Conservation (phyloP, 768 basidiomycete genomes). For the Gymnopilus dilepis region DNA sequence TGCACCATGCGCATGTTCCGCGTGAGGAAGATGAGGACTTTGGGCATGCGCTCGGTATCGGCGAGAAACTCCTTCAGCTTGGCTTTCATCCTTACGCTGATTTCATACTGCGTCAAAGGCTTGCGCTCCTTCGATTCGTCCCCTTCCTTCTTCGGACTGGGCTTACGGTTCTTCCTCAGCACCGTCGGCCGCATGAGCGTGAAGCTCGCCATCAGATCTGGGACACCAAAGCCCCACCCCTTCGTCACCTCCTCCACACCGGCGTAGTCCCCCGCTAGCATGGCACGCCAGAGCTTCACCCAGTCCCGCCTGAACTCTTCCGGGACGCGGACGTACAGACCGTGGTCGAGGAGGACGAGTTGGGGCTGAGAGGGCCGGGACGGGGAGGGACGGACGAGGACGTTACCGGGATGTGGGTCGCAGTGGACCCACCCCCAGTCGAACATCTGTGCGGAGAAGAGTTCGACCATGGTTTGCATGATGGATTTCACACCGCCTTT, state of each 20-base stretch:
- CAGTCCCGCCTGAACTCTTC: constrained; percentile 77
- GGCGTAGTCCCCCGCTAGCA: constrained; percentile 60
- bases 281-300: constrained; percentile 75
- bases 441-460: constrained; percentile 91
- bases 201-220: constrained; percentile 76
- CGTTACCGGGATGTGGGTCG: constrained; percentile 78
- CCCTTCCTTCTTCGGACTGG: constrained; percentile 33
- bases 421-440: constrained; percentile 92
- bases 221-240: constrained; percentile 72
- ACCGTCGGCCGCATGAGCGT: constrained; percentile 69
- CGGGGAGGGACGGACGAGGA: constrained; percentile 71
- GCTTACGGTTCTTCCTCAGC: constrained; percentile 41
- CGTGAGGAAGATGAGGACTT: constrained; percentile 75
- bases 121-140: constrained; percentile 32
- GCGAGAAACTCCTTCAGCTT: constrained; percentile 67
- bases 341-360: constrained; percentile 90
- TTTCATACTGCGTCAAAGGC: constrained; percentile 67
- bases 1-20: constrained; percentile 77
- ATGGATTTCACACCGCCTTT: constrained; percentile 66
- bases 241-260: constrained; percentile 55
- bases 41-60: constrained; percentile 82
- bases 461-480: constrained; percentile 87
- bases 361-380: constrained; percentile 51
- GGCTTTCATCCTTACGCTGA: constrained; percentile 70
- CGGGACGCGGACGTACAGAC: constrained; percentile 79